phyloP scores from a whole-genome alignment of 139 green algal species.

The Chloropicon primus region DNA sequence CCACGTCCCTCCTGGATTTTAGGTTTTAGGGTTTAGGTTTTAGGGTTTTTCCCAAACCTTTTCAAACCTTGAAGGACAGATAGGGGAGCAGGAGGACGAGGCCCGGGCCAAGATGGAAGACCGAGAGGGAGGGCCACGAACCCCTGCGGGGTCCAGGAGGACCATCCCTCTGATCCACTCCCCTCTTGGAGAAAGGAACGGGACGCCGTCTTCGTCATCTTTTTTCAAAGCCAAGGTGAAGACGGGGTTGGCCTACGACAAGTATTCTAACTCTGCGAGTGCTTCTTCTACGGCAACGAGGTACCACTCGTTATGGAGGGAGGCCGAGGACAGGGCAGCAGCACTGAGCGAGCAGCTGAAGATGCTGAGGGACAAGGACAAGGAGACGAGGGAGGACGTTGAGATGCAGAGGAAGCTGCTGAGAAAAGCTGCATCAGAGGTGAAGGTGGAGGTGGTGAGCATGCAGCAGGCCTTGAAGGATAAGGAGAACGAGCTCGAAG shows the following conservation, averaged over 20 bases:
- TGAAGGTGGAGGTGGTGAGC: background rate
- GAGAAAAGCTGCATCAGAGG: background rate
- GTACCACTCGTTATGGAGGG: too few species aligned
- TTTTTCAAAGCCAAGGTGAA: background rate
- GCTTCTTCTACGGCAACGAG: too few species aligned
- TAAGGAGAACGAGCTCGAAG: background rate
- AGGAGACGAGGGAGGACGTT: background rate
- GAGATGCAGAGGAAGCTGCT: background rate
- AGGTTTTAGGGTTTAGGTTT: too few species aligned
- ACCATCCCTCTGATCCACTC: background rate
- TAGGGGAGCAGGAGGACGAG: too few species aligned
- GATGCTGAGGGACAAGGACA: background rate
- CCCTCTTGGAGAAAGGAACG: background rate
- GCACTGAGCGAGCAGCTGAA: background rate
- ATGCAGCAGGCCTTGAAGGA: background rate
- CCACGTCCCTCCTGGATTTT: too few species aligned
- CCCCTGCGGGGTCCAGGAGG: too few species aligned
- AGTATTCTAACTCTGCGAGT: background rate
- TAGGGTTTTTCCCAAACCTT: too few species aligned
- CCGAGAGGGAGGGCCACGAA: too few species aligned
- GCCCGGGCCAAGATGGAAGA: too few species aligned
- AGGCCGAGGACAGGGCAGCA: background rate
- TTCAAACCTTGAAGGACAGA: too few species aligned
- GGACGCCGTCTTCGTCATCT: background rate
- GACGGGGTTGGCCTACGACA: too few species aligned